phyloP scores from a whole-genome alignment of 805 yeast species.

The Clavispora phyllophila region DNA sequence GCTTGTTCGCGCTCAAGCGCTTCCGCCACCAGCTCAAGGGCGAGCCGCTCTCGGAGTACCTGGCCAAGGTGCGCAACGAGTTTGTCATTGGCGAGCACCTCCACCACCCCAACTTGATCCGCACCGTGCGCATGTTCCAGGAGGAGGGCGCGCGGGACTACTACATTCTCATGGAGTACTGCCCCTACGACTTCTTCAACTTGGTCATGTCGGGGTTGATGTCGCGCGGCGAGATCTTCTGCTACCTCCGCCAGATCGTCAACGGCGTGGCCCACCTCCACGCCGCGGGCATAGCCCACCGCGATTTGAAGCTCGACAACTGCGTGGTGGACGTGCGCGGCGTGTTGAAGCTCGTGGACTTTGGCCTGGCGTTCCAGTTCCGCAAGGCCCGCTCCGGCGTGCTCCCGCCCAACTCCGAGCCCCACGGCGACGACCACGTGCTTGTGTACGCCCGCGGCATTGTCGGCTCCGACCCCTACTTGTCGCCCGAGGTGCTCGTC shows the following conservation, averaged over 20 bases:
- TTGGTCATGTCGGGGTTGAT: constrained; percentile 86
- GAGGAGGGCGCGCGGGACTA: constrained; percentile 40
- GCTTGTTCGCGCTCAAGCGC: constrained; percentile 80
- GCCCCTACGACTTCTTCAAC: constrained; percentile 87
- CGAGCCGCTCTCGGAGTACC: constrained; percentile 66
- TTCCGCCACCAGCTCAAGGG: constrained; percentile 61
- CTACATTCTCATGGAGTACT: constrained; percentile 86
- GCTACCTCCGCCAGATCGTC: constrained; percentile 79
- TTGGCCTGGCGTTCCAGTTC: constrained; percentile 88
- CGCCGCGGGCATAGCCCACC: constrained; percentile 79
- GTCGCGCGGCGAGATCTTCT: constrained; percentile 62
- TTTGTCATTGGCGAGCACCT: constrained; percentile 75
- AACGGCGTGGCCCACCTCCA: constrained; percentile 76
- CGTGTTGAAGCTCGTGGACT: constrained; percentile 80
- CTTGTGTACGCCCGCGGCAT: constrained; percentile 69
- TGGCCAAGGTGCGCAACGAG: constrained; percentile 75
- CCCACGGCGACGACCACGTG: constrained; percentile 43
- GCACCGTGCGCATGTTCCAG: constrained; percentile 72
- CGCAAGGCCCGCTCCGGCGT: constrained; percentile 32
- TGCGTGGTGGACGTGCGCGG: constrained; percentile 80
- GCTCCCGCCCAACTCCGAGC: constrained; percentile 9
- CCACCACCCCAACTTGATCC: constrained; percentile 69
- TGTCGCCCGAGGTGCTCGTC: constrained; percentile 84
- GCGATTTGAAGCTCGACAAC: constrained; percentile 89
- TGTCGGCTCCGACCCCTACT: constrained; percentile 93